These are phyloP conservation scores for Trametes villosa DNA, from an alignment of 768 basidiomycete genomes.

Conservation along the genomic window DNA sequence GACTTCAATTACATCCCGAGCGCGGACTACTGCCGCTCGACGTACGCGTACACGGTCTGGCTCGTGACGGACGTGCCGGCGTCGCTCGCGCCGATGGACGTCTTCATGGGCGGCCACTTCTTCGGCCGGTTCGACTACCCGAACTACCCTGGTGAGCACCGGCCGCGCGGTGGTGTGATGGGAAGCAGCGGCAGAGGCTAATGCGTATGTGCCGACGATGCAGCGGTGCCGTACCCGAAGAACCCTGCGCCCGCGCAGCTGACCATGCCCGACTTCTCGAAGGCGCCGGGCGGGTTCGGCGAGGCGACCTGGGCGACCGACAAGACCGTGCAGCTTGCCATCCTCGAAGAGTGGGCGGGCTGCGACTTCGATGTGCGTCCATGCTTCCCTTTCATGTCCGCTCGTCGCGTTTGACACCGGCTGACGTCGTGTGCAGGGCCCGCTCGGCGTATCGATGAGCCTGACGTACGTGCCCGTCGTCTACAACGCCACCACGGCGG, in stretches of 20 bases:
- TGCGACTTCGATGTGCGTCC: slow-evolving; percentile 32
- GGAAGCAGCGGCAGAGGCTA: neutral
- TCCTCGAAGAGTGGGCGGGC: slow-evolving; percentile 49
- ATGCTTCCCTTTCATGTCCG: neutral
- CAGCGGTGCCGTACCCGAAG: slow-evolving; percentile 46
- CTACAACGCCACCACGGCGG: slow-evolving; percentile 32
- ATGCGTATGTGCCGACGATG: neutral
- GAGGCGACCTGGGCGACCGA: slow-evolving; percentile 38
- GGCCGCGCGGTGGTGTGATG: neutral
- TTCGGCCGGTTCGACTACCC: slow-evolving; percentile 49
- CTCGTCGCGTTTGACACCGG: neutral
- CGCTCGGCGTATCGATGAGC: slow-evolving; percentile 27
- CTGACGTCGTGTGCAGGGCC: slow-evolving; percentile 23
- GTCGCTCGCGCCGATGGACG: slow-evolving; percentile 30
- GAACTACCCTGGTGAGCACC: slow-evolving; percentile 46
- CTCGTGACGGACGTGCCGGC: slow-evolving; percentile 40
- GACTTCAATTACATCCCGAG: slow-evolving; percentile 43
- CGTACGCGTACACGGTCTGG: slow-evolving; percentile 48
- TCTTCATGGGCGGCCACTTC: slow-evolving; percentile 45
- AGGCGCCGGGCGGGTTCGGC: slow-evolving; percentile 45
- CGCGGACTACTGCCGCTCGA: slow-evolving; percentile 48
- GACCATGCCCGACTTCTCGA: slow-evolving; percentile 52
- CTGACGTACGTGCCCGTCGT: slow-evolving; percentile 27
- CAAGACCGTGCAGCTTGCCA: slow-evolving; percentile 40
- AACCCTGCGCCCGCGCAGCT: slow-evolving; percentile 45